These are phyloP conservation scores for Prunella vulgaris DNA, from an alignment of 257 asterid species.

Conservation along the genomic window DNA sequence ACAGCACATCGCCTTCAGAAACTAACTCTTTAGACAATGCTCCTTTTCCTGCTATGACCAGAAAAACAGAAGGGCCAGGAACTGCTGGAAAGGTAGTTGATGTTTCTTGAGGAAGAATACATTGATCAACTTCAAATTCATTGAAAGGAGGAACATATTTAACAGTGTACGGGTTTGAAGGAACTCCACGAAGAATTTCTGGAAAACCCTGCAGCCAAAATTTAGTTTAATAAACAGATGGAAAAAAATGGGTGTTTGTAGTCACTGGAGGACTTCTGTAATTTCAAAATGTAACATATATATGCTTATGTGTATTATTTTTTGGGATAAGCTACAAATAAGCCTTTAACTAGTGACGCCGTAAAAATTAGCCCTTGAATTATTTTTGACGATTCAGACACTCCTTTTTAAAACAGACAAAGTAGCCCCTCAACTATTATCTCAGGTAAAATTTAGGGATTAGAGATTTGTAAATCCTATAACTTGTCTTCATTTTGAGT, in stretches of 20 bases:
- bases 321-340: too few relatives aligned
- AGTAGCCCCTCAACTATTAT: too few relatives aligned
- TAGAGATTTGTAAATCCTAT: too few relatives aligned
- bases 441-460: too few relatives aligned
- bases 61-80: conserved; percentile 70
- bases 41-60: conserved; percentile 67
- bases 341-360: too few relatives aligned
- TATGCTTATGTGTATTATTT: background rate
- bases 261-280: background rate
- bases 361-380: too few relatives aligned
- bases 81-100: conserved; percentile 51
- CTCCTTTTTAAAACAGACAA: too few relatives aligned
- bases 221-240: background rate
- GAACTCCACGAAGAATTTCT: conserved; percentile 57
- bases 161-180: conserved; percentile 51
- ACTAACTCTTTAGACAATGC: conserved; percentile 36
- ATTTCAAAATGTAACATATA: background rate
- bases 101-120: conserved; percentile 58
- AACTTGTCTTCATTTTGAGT: too few relatives aligned
- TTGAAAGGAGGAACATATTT: conserved; percentile 82
- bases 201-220: conserved; percentile 61
- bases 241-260: background rate
- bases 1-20: conserved; percentile 71
- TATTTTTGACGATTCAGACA: too few relatives aligned
- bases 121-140: conserved; percentile 87